These are phyloP conservation scores for Tuctoria greenei DNA, from an alignment of 176 grass and related monocot genomes.

Conservation along the genomic window DNA sequence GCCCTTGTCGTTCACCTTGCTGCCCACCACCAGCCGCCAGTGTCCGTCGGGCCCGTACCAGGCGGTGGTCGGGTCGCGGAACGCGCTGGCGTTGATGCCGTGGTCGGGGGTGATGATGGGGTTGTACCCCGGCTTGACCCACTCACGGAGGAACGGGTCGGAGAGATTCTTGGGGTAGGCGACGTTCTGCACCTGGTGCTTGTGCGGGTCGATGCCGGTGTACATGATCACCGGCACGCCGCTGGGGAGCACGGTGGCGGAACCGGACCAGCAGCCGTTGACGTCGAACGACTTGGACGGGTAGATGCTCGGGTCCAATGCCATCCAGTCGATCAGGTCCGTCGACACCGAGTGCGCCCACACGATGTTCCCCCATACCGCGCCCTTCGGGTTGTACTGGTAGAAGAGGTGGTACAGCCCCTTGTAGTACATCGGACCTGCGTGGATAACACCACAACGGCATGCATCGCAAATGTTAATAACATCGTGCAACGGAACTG, in stretches of 20 bases:
- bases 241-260: conserved; percentile 56
- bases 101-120: conserved; percentile 42
- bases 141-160: conserved; percentile 59
- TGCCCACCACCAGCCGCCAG: conserved; percentile 58
- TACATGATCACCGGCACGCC: conserved; percentile 53
- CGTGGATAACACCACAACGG: background rate
- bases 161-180: conserved; percentile 71
- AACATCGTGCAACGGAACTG: no score
- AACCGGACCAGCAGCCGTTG: conserved; percentile 75
- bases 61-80: conserved; percentile 74
- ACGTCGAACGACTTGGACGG: conserved; percentile 57
- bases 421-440: conserved; percentile 70
- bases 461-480: background rate
- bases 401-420: conserved; percentile 81
- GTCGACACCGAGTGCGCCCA: conserved; percentile 78
- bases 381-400: conserved; percentile 73
- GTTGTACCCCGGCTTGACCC: conserved; percentile 77
- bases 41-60: conserved; percentile 54
- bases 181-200: conserved; percentile 63
- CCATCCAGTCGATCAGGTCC: conserved; percentile 75
- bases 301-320: conserved; percentile 50
- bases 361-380: conserved; percentile 67
- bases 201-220: conserved; percentile 58
- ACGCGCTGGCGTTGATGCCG: conserved; percentile 59
- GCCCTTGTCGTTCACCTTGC: conserved; percentile 46